phyloP scores from a whole-genome alignment of 305 asterid genomes.

The Fraxinus nigra region DNA sequence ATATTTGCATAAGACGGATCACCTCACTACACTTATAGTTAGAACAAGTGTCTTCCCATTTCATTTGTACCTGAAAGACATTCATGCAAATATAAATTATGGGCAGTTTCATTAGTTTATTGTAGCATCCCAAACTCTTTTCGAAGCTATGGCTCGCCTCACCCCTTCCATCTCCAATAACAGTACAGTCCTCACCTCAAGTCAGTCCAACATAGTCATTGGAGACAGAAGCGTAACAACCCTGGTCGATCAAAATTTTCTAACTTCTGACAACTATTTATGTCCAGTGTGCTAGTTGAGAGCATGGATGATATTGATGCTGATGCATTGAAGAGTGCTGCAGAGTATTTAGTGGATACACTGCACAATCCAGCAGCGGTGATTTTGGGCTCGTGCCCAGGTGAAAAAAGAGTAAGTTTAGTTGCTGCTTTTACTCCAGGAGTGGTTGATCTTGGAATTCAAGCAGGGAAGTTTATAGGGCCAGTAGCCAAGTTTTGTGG shows the following conservation, averaged over 20 bases:
- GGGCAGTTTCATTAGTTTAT: neutral
- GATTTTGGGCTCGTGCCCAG: slow-evolving; percentile 79
- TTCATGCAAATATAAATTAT: neutral
- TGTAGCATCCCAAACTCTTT: neutral
- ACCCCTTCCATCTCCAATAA: neutral
- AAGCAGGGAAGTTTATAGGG: slow-evolving; percentile 88
- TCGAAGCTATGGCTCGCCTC: neutral
- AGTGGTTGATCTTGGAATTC: slow-evolving; percentile 68
- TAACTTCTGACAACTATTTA: neutral
- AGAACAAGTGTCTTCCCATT: neutral
- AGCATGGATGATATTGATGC: slow-evolving; percentile 81
- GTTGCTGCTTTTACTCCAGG: slow-evolving; percentile 80
- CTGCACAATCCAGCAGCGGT: slow-evolving; percentile 87
- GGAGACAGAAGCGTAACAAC: neutral
- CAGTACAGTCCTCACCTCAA: neutral
- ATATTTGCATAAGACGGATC: neutral
- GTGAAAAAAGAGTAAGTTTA: slow-evolving; percentile 70
- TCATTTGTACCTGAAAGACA: neutral
- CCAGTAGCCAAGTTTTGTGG: slow-evolving; percentile 83
- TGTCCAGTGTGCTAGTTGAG: slow-evolving; percentile 68
- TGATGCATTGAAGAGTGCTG: slow-evolving; percentile 82
- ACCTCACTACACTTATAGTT: neutral
- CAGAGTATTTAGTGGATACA: slow-evolving; percentile 58
- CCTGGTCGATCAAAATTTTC: neutral
- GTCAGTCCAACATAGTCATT: neutral